Conservation (phyloP, 1,284 basidiomycete genomes). For the Pseudozyma hubeiensis region DNA sequence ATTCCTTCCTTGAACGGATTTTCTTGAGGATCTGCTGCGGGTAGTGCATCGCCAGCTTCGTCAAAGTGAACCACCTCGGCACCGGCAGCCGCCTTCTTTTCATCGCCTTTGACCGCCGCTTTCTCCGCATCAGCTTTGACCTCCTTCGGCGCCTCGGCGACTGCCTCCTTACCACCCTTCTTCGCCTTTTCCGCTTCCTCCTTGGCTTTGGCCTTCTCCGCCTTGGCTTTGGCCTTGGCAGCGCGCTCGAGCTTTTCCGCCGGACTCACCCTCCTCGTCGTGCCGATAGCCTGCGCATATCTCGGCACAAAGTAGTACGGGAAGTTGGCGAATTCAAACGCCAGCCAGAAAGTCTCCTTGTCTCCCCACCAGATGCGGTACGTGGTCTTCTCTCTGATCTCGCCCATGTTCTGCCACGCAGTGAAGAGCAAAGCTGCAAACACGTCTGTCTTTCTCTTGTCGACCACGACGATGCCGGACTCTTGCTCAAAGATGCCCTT, state of each 20-base stretch:
- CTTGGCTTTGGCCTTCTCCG: conserved; percentile 3
- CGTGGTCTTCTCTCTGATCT: conserved; percentile 50
- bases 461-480: conserved; percentile 50
- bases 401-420: conserved; percentile 53
- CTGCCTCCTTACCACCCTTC: not conserved
- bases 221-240: conserved; percentile 22
- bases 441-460: conserved; percentile 45
- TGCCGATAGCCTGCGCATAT: conserved; percentile 47
- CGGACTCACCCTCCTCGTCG: conserved; percentile 12
- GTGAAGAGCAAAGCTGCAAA: conserved; percentile 51
- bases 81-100: not conserved
- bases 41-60: conserved; percentile 13
- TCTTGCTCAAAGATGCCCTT: conserved; percentile 54
- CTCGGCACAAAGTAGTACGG: conserved; percentile 50
- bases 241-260: conserved; percentile 12
- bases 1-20: conserved; percentile 24
- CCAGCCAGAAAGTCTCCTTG: conserved; percentile 54
- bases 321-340: conserved; percentile 46
- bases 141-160: conserved; percentile 1
- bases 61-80: conserved; percentile 11
- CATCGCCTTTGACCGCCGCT: not conserved
- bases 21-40: not conserved
- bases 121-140: not conserved
- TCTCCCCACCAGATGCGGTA: conserved; percentile 49
- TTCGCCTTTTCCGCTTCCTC: conserved; percentile 1